phyloP scores from a whole-genome alignment of 495 filamentous ascomycete species.

The Sordaria brevicollis region DNA sequence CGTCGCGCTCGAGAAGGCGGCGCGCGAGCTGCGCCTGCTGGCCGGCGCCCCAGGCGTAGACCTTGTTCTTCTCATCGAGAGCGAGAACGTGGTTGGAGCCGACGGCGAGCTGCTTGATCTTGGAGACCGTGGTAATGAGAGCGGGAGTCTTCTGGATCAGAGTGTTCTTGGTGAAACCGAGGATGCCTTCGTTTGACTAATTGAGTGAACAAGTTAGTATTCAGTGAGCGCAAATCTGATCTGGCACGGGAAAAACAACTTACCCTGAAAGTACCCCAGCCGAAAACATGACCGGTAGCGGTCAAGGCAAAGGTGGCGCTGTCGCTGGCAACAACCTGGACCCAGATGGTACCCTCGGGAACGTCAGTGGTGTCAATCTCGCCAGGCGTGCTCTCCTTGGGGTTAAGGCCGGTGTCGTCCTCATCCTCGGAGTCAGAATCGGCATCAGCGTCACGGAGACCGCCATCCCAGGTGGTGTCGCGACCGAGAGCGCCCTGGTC shows the following conservation, averaged over 20 bases:
- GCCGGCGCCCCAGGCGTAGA: conserved; percentile 63
- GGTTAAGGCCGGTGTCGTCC: conserved; percentile 42
- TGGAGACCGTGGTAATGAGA: conserved; percentile 41
- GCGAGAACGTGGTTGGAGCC: conserved; percentile 67
- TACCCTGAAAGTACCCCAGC: conserved; percentile 64
- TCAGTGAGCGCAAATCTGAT: background rate
- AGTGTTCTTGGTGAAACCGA: conserved; percentile 48
- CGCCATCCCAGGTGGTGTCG: conserved; percentile 43
- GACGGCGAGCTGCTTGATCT: conserved; percentile 48
- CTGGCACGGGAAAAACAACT: conserved; percentile 8
- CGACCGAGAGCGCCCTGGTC: conserved; percentile 57
- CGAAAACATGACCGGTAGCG: conserved; percentile 50
- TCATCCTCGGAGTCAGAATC: conserved; percentile 32
- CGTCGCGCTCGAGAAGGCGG: conserved; percentile 51
- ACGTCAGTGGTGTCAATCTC: conserved; percentile 34
- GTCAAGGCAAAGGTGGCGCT: conserved; percentile 56
- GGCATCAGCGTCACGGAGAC: conserved; percentile 50
- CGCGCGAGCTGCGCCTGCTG: conserved; percentile 71
- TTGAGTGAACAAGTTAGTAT: conserved; percentile 12
- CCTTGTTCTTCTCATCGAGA: conserved; percentile 52
- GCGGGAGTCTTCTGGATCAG: conserved; percentile 25
- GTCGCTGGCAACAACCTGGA: conserved; percentile 53
- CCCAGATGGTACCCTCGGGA: conserved; percentile 43
- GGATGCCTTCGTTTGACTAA: conserved; percentile 50
- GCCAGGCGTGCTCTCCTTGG: conserved; percentile 49